Evolutionary conservation across 371 early-diverging fungal species (phyloP).

Genomic region (Choanephora cucurbitarum): DNA sequence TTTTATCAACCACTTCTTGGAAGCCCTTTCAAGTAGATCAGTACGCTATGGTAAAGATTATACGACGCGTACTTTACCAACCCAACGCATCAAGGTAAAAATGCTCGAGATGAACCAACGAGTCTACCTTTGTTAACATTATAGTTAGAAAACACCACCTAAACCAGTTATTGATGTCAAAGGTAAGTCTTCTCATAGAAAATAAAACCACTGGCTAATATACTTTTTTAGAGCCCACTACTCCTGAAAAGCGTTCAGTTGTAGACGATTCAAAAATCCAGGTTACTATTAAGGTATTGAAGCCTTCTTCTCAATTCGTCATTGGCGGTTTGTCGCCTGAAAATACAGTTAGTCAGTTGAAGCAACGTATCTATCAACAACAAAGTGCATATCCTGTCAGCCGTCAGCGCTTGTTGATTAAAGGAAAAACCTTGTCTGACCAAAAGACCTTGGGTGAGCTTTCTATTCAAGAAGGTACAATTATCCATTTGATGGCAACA

Average conservation of each 20-base stretch:
- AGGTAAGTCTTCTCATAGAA: conserved; percentile 6
- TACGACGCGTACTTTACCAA: conserved; percentile 31
- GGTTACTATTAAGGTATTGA: conserved; percentile 44
- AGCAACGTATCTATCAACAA: conserved; percentile 49
- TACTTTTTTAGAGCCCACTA: background rate
- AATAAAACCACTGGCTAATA: background rate
- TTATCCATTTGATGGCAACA: conserved; percentile 57
- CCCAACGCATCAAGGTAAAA: conserved; percentile 42
- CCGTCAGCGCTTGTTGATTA: conserved; percentile 61
- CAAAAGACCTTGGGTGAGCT: conserved; percentile 56
- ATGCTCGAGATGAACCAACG: background rate
- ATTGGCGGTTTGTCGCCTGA: conserved; percentile 26
- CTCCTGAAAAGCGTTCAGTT: conserved; percentile 3
- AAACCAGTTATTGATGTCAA: conserved; percentile 1
- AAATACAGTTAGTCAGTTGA: conserved; percentile 44
- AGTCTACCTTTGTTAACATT: background rate
- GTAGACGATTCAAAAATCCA: conserved; percentile 16
- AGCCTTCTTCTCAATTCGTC: conserved; percentile 46
- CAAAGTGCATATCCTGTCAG: conserved; percentile 33
- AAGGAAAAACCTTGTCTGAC: conserved; percentile 65
- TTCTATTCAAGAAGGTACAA: conserved; percentile 40
- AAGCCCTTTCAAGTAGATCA: conserved; percentile 40
- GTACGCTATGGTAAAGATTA: conserved; percentile 51
- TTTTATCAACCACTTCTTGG: conserved; percentile 42
- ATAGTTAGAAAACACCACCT: conserved; percentile 14